Conservation (phyloP, 148 eudicot genomes). For the Rhododendron kiyosumense region DNA sequence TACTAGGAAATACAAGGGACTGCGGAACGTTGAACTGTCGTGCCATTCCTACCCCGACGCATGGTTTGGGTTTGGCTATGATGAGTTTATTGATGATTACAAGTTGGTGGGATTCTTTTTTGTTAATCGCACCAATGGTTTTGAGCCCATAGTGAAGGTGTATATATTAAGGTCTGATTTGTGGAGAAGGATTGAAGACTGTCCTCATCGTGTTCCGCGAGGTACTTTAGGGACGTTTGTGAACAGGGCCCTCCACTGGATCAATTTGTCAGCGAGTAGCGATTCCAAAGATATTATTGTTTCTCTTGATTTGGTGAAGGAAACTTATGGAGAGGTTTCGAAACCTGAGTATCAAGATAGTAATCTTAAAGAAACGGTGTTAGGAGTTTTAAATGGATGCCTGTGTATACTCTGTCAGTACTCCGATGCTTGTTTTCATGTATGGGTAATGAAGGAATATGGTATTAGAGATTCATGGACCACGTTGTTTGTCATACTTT, state of each 20-base stretch:
- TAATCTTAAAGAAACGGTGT: no score
- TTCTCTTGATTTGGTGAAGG: no score
- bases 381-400: neutral
- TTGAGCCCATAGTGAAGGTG: neutral
- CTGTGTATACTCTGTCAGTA: neutral
- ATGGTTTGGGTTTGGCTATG: neutral
- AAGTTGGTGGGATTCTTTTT: neutral
- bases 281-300: no score
- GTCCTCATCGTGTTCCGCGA: no score
- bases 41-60: neutral
- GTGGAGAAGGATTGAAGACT: no score
- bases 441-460: neutral
- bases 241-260: no score
- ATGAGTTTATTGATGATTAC: neutral
- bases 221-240: no score
- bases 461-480: neutral
- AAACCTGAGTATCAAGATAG: no score
- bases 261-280: no score
- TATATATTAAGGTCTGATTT: no score
- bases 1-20: neutral
- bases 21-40: neutral
- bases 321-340: no score
- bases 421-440: neutral
- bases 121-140: neutral
- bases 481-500: neutral